These are phyloP conservation scores for Fusarium sp. DNA, from an alignment of 2,329 filamentous ascomycete genomes.

Conservation along the genomic window DNA sequence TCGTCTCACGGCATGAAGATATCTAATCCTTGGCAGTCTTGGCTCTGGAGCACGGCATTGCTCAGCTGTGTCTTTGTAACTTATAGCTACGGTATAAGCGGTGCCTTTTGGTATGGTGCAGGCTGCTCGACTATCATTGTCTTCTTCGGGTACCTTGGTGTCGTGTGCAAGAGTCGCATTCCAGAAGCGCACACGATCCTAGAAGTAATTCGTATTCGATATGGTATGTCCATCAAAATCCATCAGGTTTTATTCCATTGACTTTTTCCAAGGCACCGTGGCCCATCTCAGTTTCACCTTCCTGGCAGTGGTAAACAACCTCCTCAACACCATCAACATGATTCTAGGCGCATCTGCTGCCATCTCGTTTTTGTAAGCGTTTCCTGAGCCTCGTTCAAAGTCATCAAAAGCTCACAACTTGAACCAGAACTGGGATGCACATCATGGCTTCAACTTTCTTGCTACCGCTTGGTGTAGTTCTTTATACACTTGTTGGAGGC, in stretches of 20 bases:
- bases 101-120: constrained; percentile 20
- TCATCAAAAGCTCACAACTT: background rate
- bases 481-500: constrained; percentile 79
- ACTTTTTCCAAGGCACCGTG: constrained; percentile 56
- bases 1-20: no score
- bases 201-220: constrained; percentile 83
- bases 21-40: constrained; percentile 11
- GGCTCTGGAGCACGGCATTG: constrained; percentile 24
- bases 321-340: constrained; percentile 88
- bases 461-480: constrained; percentile 76
- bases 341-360: constrained; percentile 80
- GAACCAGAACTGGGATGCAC: constrained; percentile 48
- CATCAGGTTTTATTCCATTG: background rate
- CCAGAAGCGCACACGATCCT: constrained; percentile 88
- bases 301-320: constrained; percentile 85
- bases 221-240: constrained; percentile 50
- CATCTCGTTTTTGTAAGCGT: constrained; percentile 50
- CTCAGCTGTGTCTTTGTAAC: constrained; percentile 21
- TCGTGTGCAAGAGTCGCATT: constrained; percentile 85
- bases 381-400: background rate
- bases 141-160: constrained; percentile 88
- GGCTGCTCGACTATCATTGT: constrained; percentile 64
- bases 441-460: constrained; percentile 87
- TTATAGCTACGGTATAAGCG: constrained; percentile 23
- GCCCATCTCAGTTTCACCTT: constrained; percentile 83